These are phyloP conservation scores for Cutaneotrichosporon dermatis DNA, from an alignment of 1,284 basidiomycete genomes.

Conservation along the genomic window DNA sequence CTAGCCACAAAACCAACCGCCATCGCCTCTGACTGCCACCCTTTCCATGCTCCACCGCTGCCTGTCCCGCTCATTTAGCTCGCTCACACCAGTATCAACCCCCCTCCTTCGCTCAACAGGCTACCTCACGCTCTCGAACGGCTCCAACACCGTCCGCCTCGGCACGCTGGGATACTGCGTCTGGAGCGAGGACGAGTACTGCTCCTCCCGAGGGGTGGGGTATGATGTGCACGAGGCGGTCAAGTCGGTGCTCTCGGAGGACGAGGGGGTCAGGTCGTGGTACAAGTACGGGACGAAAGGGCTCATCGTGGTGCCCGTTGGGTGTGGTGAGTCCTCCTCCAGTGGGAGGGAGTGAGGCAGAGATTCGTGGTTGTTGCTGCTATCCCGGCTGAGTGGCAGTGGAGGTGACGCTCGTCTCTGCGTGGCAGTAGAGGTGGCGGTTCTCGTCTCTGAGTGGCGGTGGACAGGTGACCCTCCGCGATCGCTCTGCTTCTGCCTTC, in stretches of 20 bases:
- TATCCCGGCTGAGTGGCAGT: not conserved
- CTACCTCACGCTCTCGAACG: not conserved
- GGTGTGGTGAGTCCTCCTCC: not conserved
- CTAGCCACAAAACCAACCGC: too few relatives aligned
- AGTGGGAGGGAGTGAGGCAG: not conserved
- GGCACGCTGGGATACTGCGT: conserved; percentile 1
- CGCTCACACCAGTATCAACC: not conserved
- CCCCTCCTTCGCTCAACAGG: not conserved
- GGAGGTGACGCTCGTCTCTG: too few relatives aligned
- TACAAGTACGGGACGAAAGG: not conserved
- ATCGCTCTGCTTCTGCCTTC: not conserved
- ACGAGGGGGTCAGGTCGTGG: not conserved
- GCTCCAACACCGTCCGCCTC: not conserved
- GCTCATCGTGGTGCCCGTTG: not conserved
- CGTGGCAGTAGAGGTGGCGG: too few relatives aligned
- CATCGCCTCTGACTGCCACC: too few relatives aligned
- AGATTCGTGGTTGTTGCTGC: not conserved
- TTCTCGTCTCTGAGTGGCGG: too few relatives aligned
- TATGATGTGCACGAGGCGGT: not conserved
- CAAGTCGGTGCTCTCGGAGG: not conserved
- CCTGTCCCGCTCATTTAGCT: not conserved
- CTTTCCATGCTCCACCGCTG: not conserved
- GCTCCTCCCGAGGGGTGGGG: not conserved
- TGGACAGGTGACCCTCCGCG: too few relatives aligned
- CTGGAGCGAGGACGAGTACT: not conserved